Conservation (phyloP, 1,284 basidiomycete species). For the Fistulinella cinereoalba region DNA sequence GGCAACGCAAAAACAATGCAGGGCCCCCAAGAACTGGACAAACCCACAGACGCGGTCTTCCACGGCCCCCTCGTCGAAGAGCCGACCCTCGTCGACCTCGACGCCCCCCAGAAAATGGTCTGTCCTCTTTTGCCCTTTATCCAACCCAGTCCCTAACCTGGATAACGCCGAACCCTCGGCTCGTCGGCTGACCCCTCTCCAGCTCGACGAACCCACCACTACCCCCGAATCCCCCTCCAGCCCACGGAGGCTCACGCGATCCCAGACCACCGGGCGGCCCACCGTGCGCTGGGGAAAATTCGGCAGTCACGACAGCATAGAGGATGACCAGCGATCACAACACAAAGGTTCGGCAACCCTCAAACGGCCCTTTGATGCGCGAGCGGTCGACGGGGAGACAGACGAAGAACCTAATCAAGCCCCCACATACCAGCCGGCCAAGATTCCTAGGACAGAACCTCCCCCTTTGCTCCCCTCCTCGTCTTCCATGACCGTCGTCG, state of each 20-base stretch:
- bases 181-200: conserved; percentile 21
- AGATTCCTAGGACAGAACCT: conserved; percentile 30
- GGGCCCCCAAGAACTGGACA: conserved; percentile 22
- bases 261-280: conserved; percentile 34
- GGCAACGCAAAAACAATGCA: conserved; percentile 34
- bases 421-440: conserved; percentile 17
- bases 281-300: conserved; percentile 36
- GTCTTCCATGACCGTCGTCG: conserved; percentile 31
- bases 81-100: conserved; percentile 29
- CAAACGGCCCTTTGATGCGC: conserved; percentile 35
- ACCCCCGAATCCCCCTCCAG: conserved; percentile 26
- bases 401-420: conserved; percentile 29
- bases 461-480: conserved; percentile 26
- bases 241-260: conserved; percentile 31
- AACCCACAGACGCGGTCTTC: conserved; percentile 13
- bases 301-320: conserved; percentile 30
- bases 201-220: conserved; percentile 23
- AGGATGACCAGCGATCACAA: conserved; percentile 22
- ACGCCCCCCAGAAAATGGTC: conserved; percentile 31
- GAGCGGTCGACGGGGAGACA: conserved; percentile 35
- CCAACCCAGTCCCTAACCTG: conserved; percentile 29
- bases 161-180: conserved; percentile 30
- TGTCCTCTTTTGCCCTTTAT: conserved; percentile 32
- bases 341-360: conserved; percentile 22
- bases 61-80: conserved; percentile 17